Evolutionary conservation across 495 filamentous ascomycete species (phyloP).

Genomic region (Penicillium atrosanguineum): DNA sequence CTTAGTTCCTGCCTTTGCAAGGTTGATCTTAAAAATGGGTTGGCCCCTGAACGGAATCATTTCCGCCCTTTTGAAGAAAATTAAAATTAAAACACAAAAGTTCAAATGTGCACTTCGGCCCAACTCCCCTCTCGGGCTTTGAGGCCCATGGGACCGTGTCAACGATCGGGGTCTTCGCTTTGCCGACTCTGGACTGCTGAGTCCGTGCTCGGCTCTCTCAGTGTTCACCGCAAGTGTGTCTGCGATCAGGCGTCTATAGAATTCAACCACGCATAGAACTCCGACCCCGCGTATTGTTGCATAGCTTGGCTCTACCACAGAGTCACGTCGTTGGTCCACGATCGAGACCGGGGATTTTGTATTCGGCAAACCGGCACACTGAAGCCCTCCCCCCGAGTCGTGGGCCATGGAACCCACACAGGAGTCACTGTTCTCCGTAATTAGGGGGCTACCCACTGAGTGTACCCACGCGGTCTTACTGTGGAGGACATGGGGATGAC

Average conservation of each 20-base stretch:
- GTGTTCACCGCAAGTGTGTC: neutral
- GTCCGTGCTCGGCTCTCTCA: neutral
- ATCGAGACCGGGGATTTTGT: constrained; percentile 3
- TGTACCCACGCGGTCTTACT: neutral
- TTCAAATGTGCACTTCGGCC: no score
- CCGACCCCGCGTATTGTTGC: constrained; percentile 1
- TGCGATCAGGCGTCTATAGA: neutral
- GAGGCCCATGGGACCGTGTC: neutral
- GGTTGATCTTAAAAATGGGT: neutral
- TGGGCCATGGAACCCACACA: neutral
- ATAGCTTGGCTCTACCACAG: neutral
- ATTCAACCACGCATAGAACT: neutral
- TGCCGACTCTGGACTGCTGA: neutral
- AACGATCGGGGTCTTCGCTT: neutral
- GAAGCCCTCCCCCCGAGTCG: neutral
- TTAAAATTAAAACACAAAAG: no score
- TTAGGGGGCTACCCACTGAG: neutral
- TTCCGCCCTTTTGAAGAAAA: neutral
- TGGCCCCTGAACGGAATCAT: neutral
- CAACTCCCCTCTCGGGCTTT: neutral
- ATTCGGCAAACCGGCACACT: constrained; percentile 36
- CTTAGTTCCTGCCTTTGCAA: neutral
- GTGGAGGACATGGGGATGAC: neutral
- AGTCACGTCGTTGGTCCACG: neutral
- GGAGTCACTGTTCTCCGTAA: neutral